Evolutionary conservation across 225 moss, liverwort and hornwort species (phyloP), one percentile per base, ranked within the genome.

Genomic region (Pseudisothecium myosuroides): DNA sequence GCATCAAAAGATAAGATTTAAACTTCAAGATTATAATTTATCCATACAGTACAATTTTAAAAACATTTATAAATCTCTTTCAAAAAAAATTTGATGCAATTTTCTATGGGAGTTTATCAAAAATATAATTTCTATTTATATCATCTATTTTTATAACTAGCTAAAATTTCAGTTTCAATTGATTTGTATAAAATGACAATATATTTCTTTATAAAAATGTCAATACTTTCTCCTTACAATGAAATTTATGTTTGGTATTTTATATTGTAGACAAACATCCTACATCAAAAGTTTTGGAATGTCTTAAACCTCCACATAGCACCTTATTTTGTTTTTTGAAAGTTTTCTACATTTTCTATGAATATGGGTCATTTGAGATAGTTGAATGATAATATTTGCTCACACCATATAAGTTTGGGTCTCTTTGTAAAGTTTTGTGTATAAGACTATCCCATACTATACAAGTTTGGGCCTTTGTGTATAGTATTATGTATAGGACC

Each of bases 11-110:
- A 13, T 22, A 4, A 68, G 7, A 68, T 68, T 23, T 23, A 16
- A 69, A 15, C 3, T 14, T 43, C 3, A 26, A 41, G 2, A 72
- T 72, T 43, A 72, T 5, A 43, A 43, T 43, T 27, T 27, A 5
- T 43, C 9, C 1, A 43, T 27, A 0, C 0, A 1, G 0, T 41
- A 41, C 4, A 69, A 14, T 14, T 39, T 24, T 24, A 3, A 39
- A 69, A 69, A 41, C 14, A 41, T 24, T 69, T 69, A 26, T 41
- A 69, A 39, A 71, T 15, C 3, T 71, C 17, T 47, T 73, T 47
- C 6, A 47, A 26, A 26, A 14, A 8, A 39, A 71, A 8, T 41
- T 71, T 69, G 69, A 69, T 43, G 6, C 6, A 28, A 45, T 39
- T 72, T 6, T 2, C 6, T 17, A 26, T 10, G 2, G 1, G 26